Percentiles rank a stretch among this genome's conserved stretches.
These are phyloP conservation scores for Candida ponderosae DNA, from an alignment of 805 yeast species.

Conservation along the genomic window DNA sequence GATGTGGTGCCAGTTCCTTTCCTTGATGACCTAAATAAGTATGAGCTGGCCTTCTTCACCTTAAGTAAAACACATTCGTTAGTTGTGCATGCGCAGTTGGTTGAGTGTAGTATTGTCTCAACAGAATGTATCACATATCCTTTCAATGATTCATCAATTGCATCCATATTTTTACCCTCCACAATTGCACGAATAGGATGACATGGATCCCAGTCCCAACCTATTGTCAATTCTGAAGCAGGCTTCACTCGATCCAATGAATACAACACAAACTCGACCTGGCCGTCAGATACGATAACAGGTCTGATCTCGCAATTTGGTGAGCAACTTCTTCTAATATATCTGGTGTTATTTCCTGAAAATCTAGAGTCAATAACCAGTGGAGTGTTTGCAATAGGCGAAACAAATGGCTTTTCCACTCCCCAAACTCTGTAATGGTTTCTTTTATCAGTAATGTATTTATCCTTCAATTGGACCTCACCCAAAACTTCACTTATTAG, in stretches of 20 bases:
- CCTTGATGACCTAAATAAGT: conserved; percentile 42
- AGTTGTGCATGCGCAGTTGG: conserved; percentile 53
- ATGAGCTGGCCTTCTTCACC: conserved; percentile 55
- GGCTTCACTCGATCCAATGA: conserved; percentile 48
- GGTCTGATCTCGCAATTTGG: conserved; percentile 68
- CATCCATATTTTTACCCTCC: conserved; percentile 42
- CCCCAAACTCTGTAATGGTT: conserved; percentile 79
- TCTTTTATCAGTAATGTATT: conserved; percentile 53
- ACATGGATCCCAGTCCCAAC: conserved; percentile 82
- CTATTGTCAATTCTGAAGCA: conserved; percentile 68
- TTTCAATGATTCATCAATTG: conserved; percentile 43
- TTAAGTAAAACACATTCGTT: conserved; percentile 50
- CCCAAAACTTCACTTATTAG: conserved; percentile 63
- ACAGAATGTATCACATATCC: conserved; percentile 50
- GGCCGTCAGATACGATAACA: conserved; percentile 23
- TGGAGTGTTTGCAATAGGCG: conserved; percentile 50
- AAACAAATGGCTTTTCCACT: conserved; percentile 51
- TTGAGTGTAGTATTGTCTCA: conserved; percentile 52
- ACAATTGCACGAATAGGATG: conserved; percentile 63
- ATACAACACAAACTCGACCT: conserved; percentile 47
- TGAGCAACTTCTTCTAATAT: conserved; percentile 65
- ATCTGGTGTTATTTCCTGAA: conserved; percentile 69
- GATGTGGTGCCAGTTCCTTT: conserved; percentile 18
- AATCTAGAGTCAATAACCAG: conserved; percentile 75
- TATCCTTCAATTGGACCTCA: conserved; percentile 56